Evolutionary conservation across 1,284 basidiomycete genomes (phyloP).

Genomic region (Melampsora larici-populina): DNA sequence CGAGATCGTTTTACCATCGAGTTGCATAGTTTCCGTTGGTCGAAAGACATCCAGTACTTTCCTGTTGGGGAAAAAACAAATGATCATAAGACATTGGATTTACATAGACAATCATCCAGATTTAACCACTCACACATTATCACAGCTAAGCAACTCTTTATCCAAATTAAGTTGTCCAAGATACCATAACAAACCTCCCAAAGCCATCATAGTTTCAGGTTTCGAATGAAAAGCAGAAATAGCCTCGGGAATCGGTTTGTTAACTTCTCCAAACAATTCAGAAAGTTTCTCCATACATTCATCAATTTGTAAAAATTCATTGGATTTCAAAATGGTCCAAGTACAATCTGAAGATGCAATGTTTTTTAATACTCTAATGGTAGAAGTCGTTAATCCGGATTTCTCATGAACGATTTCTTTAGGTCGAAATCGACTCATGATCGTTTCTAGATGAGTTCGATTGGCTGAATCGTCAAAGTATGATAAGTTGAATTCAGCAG

Average conservation of each 20-base stretch:
- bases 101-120: neutral
- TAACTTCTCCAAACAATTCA: conserved; percentile 59
- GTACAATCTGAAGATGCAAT: conserved; percentile 59
- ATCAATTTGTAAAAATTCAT: conserved; percentile 74
- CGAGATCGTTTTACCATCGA: conserved; percentile 88
- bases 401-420: conserved; percentile 92
- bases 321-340: conserved; percentile 76
- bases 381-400: conserved; percentile 57
- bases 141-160: conserved; percentile 69
- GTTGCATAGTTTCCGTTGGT: conserved; percentile 71
- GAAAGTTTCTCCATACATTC: conserved; percentile 69
- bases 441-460: conserved; percentile 85
- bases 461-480: conserved; percentile 88
- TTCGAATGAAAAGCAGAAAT: conserved; percentile 70
- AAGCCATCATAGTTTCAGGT: conserved; percentile 69
- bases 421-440: conserved; percentile 84
- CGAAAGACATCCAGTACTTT: conserved; percentile 93
- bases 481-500: conserved; percentile 90
- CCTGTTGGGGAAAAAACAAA: conserved; percentile 45
- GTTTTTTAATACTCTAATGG: conserved; percentile 50
- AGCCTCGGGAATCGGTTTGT: conserved; percentile 64
- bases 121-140: conserved; percentile 6
- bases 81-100: conserved; percentile 78
- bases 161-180: conserved; percentile 87
- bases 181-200: conserved; percentile 88